Evolutionary conservation across 768 basidiomycete genomes (phyloP).

Genomic region (Tricholoma saponaceum): DNA sequence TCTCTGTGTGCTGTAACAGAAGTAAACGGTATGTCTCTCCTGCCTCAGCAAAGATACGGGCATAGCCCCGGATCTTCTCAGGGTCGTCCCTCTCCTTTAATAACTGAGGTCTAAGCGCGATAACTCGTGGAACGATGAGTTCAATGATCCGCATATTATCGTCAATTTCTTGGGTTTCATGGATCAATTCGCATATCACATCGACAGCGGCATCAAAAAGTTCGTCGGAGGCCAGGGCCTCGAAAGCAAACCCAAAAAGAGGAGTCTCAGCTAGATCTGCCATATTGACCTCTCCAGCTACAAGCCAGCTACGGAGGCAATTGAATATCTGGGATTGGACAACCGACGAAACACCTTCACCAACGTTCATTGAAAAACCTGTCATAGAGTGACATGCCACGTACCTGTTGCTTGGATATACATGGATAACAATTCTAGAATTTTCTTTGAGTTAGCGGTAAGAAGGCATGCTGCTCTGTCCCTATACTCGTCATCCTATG

Average conservation of each 20-base stretch:
- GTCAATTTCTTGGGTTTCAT: slow-evolving; percentile 96
- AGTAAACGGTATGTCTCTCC: slow-evolving; percentile 93
- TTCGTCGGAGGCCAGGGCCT: slow-evolving; percentile 75
- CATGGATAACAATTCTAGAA: slow-evolving; percentile 77
- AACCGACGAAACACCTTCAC: slow-evolving; percentile 71
- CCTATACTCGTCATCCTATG: slow-evolving; percentile 71
- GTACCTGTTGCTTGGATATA: slow-evolving; percentile 86
- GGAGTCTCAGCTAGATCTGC: slow-evolving; percentile 66
- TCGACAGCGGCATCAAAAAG: slow-evolving; percentile 95
- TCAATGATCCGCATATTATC: slow-evolving; percentile 91
- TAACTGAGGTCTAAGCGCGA: slow-evolving; percentile 65
- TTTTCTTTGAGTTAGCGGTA: slow-evolving; percentile 61
- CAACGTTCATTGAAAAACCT: not conserved
- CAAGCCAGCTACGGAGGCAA: slow-evolving; percentile 84
- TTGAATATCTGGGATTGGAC: slow-evolving; percentile 82
- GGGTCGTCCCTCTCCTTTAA: slow-evolving; percentile 65
- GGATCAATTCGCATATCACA: slow-evolving; percentile 89
- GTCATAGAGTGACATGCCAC: slow-evolving; percentile 19
- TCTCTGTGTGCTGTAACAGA: slow-evolving; percentile 83
- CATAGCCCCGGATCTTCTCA: slow-evolving; percentile 85
- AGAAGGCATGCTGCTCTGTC: slow-evolving; percentile 60
- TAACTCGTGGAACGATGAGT: slow-evolving; percentile 81
- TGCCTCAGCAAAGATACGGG: slow-evolving; percentile 93
- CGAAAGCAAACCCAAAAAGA: slow-evolving; percentile 78
- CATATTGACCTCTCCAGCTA: slow-evolving; percentile 77